Evolutionary conservation across 2,329 filamentous ascomycete genomes (phyloP).

Genomic region (Exophiala calicioides): DNA sequence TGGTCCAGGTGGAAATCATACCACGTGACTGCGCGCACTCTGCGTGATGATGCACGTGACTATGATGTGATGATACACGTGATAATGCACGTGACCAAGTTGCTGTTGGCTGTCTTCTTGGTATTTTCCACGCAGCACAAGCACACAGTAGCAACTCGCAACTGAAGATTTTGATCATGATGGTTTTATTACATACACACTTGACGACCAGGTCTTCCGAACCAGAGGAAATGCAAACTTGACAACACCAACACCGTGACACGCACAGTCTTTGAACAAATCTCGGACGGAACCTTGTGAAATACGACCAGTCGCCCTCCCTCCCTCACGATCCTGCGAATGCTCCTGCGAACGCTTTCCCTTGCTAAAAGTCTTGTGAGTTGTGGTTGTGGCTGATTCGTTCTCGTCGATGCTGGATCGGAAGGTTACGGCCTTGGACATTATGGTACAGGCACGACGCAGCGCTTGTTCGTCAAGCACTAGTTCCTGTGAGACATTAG

Average conservation of each 20-base stretch:
- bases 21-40: no score
- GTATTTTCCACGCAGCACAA: no score
- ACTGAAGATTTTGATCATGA: conserved; percentile 7
- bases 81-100: no score
- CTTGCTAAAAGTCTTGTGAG: not conserved
- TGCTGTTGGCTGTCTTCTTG: no score
- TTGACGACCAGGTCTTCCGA: conserved; percentile 11
- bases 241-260: conserved; percentile 18
- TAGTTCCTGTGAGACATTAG: conserved; percentile 29
- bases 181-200: conserved; percentile 29
- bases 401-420: no score
- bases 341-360: not conserved
- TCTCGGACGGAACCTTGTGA: conserved; percentile 1
- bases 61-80: no score
- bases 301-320: not conserved
- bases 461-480: conserved; percentile 18
- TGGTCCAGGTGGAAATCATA: no score
- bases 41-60: no score
- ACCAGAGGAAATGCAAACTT: conserved; percentile 16
- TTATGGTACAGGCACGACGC: conserved; percentile 2
- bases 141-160: no score
- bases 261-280: conserved; percentile 10
- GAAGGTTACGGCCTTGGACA: no score
- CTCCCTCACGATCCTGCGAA: no score
- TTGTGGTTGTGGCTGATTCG: not conserved